Evolutionary conservation across 371 early-diverging fungal genomes (phyloP), one percentile per base, ranked within the genome.

Genomic region (Syncephalis plumigaleata): DNA sequence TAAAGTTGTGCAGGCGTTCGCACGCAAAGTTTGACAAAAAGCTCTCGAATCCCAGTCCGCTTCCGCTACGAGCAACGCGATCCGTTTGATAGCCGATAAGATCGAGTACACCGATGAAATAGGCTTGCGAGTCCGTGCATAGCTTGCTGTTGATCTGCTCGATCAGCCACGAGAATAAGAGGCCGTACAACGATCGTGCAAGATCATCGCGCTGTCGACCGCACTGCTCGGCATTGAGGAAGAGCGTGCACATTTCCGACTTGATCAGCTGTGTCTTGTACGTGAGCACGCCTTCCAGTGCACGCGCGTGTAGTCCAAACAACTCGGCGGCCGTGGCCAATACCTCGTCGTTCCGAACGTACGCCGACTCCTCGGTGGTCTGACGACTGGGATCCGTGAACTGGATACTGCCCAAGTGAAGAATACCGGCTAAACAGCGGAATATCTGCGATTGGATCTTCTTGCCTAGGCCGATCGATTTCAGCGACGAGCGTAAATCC

Each of bases 401-500:
- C 21, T 71, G 64, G 51, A 96, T 59, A 61, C 92, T 92, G 24
- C 93, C 91, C 23, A 96, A 70, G 54, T 87, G 83, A 39, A 96
- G 63, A 48, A 96, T 86, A 9, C 89, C 83, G 1, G 91, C 79
- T 43, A 96, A 56, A 26, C 90, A 72, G 49, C 88, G 83, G 46
- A 85, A 83, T 36, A 93, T 75, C 50, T 84, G 82, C 9, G 72
- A 68, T 40, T 84, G 79, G 51, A 79, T 81, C 48, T 84, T 79
- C 45, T 76, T 74, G 44, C 78, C 71, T 44, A 93, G 75, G 1
- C 94, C 93, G 36, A 87, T 53, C 16, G 70, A 49, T 57, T 87
- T 91, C 64, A 96, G 65, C 2, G 83, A 76, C 8, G 68, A 64
- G 37, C 79, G 73, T 17, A 93, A 57, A 20, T 82, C 73, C 15